Conservation (phyloP, 108 stramenopile species). For the Fragilariopsis cylindrus region DNA sequence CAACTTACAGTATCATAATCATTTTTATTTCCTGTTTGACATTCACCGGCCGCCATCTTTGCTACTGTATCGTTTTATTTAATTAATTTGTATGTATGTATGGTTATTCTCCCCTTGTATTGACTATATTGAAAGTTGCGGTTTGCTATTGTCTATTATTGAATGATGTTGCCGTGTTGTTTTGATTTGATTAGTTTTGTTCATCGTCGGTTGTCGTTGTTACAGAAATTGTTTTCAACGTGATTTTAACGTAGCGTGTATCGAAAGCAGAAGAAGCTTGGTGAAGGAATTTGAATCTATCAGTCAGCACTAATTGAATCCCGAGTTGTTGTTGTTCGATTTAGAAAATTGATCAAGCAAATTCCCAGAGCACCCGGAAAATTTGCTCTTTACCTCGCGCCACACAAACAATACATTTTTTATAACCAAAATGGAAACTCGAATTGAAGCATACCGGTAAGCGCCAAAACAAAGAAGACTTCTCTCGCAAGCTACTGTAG, state of each 20-base stretch:
- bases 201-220: not conserved
- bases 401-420: too few species aligned
- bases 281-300: not conserved
- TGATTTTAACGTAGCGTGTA: not conserved
- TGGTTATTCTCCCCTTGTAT: too few species aligned
- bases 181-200: not conserved
- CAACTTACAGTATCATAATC: slow-evolving; percentile 79
- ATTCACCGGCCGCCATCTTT: slow-evolving; percentile 71
- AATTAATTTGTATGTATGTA: not conserved
- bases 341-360: too few species aligned
- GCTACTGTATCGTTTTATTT: not conserved
- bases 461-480: too few species aligned
- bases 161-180: not conserved
- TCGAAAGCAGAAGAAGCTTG: not conserved
- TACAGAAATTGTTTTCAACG: not conserved
- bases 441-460: too few species aligned
- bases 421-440: too few species aligned
- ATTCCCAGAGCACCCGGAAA: too few species aligned
- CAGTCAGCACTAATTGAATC: too few species aligned
- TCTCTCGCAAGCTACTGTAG: too few species aligned
- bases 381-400: too few species aligned
- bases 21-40: slow-evolving; percentile 79
- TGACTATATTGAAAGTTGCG: not conserved
- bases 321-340: too few species aligned
- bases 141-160: not conserved